Conservation (phyloP, 108 stramenopile genomes). For the Cyclotella atomus region DNA sequence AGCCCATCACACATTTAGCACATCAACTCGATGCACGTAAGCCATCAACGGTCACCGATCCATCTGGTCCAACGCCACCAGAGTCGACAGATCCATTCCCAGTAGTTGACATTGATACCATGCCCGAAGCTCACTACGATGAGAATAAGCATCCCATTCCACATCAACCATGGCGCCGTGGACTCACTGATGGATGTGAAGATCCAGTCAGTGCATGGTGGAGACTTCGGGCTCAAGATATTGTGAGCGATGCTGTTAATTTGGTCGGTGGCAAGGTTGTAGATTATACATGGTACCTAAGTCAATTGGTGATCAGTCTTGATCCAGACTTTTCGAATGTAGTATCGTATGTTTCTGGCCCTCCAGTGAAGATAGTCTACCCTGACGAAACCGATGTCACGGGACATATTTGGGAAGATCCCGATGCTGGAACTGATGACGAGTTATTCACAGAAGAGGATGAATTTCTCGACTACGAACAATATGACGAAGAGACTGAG, state of each 20-base stretch:
- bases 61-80: slow-evolving; percentile 35
- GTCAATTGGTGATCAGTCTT: slow-evolving; percentile 63
- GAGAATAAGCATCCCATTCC: slow-evolving; percentile 59
- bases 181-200: slow-evolving; percentile 78
- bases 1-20: too few relatives aligned
- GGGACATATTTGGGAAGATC: slow-evolving; percentile 63
- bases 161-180: slow-evolving; percentile 86
- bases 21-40: not conserved
- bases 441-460: slow-evolving; percentile 57
- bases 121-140: slow-evolving; percentile 57
- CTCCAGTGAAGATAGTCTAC: slow-evolving; percentile 59
- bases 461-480: slow-evolving; percentile 57
- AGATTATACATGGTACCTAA: slow-evolving; percentile 88
- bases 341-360: slow-evolving; percentile 41
- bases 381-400: slow-evolving; percentile 46
- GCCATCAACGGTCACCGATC: slow-evolving; percentile 31
- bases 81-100: slow-evolving; percentile 34
- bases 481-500: slow-evolving; percentile 52
- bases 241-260: slow-evolving; percentile 61
- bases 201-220: slow-evolving; percentile 78
- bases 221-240: slow-evolving; percentile 70
- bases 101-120: slow-evolving; percentile 27
- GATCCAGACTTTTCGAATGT: slow-evolving; percentile 45
- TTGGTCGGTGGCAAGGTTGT: slow-evolving; percentile 61
- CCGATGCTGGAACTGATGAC: slow-evolving; percentile 62